phyloP scores from a whole-genome alignment of 2,329 filamentous ascomycete genomes.

The Calonectria naviculata region DNA sequence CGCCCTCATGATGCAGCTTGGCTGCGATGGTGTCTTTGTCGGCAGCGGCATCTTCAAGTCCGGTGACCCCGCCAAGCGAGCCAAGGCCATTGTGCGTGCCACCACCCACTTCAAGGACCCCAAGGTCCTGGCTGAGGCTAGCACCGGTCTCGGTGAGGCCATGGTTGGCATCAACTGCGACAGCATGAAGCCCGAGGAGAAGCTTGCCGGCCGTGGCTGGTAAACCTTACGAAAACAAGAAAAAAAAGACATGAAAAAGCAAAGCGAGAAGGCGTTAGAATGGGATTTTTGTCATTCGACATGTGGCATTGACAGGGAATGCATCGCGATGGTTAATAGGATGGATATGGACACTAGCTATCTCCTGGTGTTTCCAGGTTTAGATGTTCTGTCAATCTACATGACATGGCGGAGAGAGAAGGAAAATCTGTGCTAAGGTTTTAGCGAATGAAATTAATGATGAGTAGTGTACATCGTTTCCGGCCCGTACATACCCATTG shows the following conservation, averaged over 20 bases:
- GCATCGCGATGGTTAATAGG: background rate
- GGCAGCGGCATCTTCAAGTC: conserved; percentile 98
- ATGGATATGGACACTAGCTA: background rate
- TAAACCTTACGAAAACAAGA: conserved; percentile 54
- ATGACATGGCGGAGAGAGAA: background rate
- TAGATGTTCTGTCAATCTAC: conserved; percentile 3
- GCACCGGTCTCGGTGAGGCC: conserved; percentile 91
- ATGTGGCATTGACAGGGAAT: background rate
- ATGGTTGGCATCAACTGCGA: conserved; percentile 96
- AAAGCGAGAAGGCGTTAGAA: conserved; percentile 1
- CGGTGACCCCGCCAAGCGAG: conserved; percentile 88
- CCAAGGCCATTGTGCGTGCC: conserved; percentile 93
- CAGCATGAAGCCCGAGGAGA: conserved; percentile 81
- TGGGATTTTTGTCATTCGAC: background rate
- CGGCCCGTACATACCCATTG: background rate
- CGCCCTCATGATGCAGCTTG: conserved; percentile 97
- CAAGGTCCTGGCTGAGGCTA: conserved; percentile 87
- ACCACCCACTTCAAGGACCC: conserved; percentile 91
- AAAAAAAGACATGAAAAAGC: background rate
- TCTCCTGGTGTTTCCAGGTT: background rate
- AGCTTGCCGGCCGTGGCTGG: conserved; percentile 88
- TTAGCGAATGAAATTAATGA: background rate
- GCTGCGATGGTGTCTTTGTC: conserved; percentile 97
- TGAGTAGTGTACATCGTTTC: background rate
- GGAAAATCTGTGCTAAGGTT: background rate